These are phyloP conservation scores for Blastocystis hominis DNA, from an alignment of 352 stramenopile species.

Conservation along the genomic window DNA sequence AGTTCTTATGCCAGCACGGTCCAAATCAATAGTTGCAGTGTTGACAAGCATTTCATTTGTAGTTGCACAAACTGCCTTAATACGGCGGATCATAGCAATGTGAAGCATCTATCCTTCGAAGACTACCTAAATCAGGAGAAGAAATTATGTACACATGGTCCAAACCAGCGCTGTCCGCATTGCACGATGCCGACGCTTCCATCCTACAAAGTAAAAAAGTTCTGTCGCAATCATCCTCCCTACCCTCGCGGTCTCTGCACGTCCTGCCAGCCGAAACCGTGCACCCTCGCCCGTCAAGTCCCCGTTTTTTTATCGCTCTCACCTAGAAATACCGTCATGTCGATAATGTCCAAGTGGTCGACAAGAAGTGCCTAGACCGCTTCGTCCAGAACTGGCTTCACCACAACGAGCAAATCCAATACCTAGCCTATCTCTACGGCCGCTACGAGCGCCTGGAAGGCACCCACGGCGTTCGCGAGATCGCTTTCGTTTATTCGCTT, in stretches of 20 bases:
- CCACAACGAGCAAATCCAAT: conserved; percentile 19
- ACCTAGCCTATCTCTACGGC: conserved; percentile 23
- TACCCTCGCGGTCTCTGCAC: conserved; percentile 52
- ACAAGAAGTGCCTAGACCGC: conserved; percentile 1
- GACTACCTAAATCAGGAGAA: conserved; percentile 56
- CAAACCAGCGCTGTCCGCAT: conserved; percentile 24
- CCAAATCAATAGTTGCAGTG: conserved; percentile 35
- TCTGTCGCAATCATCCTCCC: conserved; percentile 48
- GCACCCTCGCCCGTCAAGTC: conserved; percentile 50
- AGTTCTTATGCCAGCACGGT: conserved; percentile 48
- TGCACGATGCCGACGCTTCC: conserved; percentile 32
- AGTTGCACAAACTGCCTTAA: conserved; percentile 56
- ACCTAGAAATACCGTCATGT: conserved; percentile 52
- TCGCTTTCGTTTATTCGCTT: conserved; percentile 20
- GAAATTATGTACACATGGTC: conserved; percentile 25
- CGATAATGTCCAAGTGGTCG: conserved; percentile 44
- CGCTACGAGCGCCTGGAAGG: not conserved
- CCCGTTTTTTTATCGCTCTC: not conserved
- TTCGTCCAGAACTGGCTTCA: conserved; percentile 55
- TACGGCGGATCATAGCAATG: not conserved
- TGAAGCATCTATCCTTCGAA: conserved; percentile 45
- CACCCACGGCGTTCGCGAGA: conserved; percentile 2
- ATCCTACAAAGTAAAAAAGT: conserved; percentile 54
- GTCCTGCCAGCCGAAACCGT: conserved; percentile 46
- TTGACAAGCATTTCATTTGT: not conserved